Conservation (phyloP, 768 basidiomycete genomes). For the Boletus insuetus region DNA sequence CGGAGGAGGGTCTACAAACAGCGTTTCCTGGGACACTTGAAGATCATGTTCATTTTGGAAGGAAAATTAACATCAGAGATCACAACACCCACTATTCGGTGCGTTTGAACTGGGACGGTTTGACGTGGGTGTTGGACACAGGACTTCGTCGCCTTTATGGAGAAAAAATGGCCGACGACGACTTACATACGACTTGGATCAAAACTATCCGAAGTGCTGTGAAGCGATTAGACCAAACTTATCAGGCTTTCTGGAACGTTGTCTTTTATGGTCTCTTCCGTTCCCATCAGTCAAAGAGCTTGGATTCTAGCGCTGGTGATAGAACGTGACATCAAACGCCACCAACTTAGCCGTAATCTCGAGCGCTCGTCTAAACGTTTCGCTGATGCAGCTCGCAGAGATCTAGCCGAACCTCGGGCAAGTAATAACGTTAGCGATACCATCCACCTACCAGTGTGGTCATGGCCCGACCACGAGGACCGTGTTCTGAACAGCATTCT, state of each 20-base stretch:
- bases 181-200: not conserved
- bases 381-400: not conserved
- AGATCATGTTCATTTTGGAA: not conserved
- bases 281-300: not conserved
- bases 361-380: not conserved
- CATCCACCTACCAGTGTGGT: not conserved
- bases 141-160: conserved; percentile 7
- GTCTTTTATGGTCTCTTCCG: not conserved
- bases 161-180: not conserved
- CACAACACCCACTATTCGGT: conserved; percentile 8
- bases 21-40: conserved; percentile 3
- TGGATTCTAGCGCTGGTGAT: conserved; percentile 6
- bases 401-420: not conserved
- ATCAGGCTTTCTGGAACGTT: conserved; percentile 5
- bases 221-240: not conserved
- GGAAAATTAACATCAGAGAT: not conserved
- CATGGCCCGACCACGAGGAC: conserved; percentile 6
- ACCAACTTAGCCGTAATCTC: not conserved
- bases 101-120: not conserved
- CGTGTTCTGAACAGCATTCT: not conserved
- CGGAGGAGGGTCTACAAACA: not conserved
- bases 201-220: not conserved
- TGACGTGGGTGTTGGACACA: not conserved
- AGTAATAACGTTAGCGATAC: conserved; percentile 3
- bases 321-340: not conserved